Evolutionary conservation across 2,329 filamentous ascomycete genomes (phyloP).

Genomic region (Phialophora expanda): DNA sequence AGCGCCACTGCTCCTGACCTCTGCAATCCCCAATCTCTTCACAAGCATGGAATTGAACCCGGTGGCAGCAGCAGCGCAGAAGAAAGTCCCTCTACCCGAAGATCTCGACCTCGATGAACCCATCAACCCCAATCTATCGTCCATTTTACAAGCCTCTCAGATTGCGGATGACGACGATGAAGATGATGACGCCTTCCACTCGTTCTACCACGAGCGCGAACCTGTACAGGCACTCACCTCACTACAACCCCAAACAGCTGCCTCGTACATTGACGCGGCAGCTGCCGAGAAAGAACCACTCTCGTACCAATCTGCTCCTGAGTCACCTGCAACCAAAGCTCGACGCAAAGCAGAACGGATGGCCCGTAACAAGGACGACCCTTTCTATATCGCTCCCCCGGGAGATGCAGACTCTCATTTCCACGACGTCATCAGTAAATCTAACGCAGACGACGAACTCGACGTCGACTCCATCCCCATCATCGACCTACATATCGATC

Average conservation of each 20-base stretch:
- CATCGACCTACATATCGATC: constrained; percentile 83
- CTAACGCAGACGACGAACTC: constrained; percentile 75
- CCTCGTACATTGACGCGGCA: constrained; percentile 18
- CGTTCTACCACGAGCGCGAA: constrained; percentile 50
- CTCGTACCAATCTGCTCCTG: constrained; percentile 61
- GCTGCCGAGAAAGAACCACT: constrained; percentile 32
- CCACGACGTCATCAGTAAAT: constrained; percentile 52
- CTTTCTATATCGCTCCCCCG: constrained; percentile 80
- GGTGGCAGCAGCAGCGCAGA: constrained; percentile 80
- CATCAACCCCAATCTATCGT: constrained; percentile 75
- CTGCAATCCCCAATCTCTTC: constrained; percentile 88
- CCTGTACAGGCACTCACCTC: constrained; percentile 34
- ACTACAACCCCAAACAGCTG: constrained; percentile 23
- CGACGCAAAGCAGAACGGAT: constrained; percentile 75
- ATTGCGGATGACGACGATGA: constrained; percentile 46
- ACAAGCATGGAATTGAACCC: constrained; percentile 87
- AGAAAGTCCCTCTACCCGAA: constrained; percentile 79
- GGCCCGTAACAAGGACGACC: constrained; percentile 88
- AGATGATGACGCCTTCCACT: constrained; percentile 55
- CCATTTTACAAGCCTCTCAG: constrained; percentile 63
- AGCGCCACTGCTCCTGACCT: constrained; percentile 81
- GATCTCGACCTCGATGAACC: constrained; percentile 79
- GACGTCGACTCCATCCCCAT: constrained; percentile 96
- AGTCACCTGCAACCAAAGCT: constrained; percentile 71
- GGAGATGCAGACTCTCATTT: constrained; percentile 77